Percentiles rank a stretch among this genome's conserved stretches.
phyloP scores from a whole-genome alignment of 2,329 filamentous ascomycete species.

The Trichoderma guizhouense region DNA sequence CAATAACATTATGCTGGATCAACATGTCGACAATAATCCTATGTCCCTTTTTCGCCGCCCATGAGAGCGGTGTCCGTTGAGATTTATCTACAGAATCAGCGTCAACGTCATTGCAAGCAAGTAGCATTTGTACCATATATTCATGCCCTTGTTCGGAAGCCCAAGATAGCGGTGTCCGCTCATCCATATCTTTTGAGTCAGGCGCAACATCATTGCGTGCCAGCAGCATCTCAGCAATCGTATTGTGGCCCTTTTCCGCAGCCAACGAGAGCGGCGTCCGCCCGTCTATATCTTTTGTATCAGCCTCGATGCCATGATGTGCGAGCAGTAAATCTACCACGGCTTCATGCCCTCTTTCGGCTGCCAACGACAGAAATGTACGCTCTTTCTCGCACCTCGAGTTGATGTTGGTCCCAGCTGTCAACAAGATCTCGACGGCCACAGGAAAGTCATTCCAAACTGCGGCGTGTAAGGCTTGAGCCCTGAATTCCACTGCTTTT shows the following conservation, averaged over 20 bases:
- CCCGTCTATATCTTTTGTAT: background rate
- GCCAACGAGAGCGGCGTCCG: background rate
- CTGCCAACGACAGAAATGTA: background rate
- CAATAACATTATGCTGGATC: background rate
- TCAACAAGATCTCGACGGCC: background rate
- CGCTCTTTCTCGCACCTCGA: background rate
- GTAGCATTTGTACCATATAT: background rate
- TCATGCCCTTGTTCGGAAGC: background rate
- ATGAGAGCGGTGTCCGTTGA: background rate
- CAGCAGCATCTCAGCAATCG: background rate
- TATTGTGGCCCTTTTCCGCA: background rate
- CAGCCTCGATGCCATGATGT: background rate
- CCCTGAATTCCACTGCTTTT: background rate
- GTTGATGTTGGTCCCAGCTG: background rate
- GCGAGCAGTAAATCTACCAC: background rate
- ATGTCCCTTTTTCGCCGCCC: background rate
- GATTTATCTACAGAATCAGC: background rate
- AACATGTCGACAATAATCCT: background rate
- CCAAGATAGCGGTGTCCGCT: background rate
- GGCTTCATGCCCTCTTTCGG: background rate
- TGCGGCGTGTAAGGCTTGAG: background rate
- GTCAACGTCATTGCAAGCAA: background rate
- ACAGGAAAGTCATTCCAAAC: background rate
- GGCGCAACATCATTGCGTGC: background rate
- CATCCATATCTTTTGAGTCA: background rate